Base-by-base conservation (phyloP, 1,284 basidiomycete genomes). In the Salmacisia buchloeana region DNA sequence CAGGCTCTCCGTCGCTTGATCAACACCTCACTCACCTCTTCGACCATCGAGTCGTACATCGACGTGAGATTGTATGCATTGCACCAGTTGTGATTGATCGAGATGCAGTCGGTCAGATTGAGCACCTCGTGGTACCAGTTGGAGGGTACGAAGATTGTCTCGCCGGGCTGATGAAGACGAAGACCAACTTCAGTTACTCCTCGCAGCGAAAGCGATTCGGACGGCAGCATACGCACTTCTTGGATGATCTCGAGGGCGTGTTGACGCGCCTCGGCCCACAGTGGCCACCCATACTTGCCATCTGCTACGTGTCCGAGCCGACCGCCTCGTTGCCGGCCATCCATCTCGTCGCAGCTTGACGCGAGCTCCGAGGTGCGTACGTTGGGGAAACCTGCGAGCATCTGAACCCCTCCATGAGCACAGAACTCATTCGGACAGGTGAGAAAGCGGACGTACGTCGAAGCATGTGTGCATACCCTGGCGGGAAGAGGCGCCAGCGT, bases 401-500 rank as follows among this genome's bases (percentile, higher is more conserved):
- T 46, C 23, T 10, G 29, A 27, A 1, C 9, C 67, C 61, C n/a
- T 52, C n/a, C n/a, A n/a, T n/a, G n/a, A n/a, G n/a, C n/a, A n/a
- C n/a, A n/a, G n/a, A n/a, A n/a, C n/a, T n/a, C n/a, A n/a, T n/a
- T n/a, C n/a, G n/a, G n/a, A n/a, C n/a, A n/a, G n/a, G 31, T 35
- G 49, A 62, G 7, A 41, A 52, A 23, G 38, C 38, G 33, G 23
- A 65, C 61, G 60, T 58, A 58, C 68, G 71, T 1, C 75, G 74
- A 10, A 83, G 64, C 23, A 69, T 49, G 10, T 73, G 69, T 0
- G 81, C 71, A 12, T 70, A 63, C 0, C 69, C 71, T 0, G 85
- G 85, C 6, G 83, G 82, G 63, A 85, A 84, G 3, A 86, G 71
- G 74, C 81, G 82, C 85, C 85, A 86, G 6, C 79, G 62, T 67